Evolutionary conservation across 257 asterid genomes (phyloP).

Genomic region (Mitragyna speciosa): DNA sequence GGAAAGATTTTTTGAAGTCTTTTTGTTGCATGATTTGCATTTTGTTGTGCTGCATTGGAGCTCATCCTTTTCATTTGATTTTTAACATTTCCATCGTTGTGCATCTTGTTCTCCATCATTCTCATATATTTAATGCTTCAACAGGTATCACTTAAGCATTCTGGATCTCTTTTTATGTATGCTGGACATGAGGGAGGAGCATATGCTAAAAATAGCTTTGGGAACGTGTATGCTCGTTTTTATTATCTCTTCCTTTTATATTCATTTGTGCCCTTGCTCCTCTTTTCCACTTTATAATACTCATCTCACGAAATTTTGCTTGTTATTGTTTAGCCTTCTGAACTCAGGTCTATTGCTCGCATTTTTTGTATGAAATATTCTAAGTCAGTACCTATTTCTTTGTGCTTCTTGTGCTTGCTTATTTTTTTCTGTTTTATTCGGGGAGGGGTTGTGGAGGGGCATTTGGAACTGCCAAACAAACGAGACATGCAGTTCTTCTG

Average conservation of each 20-base stretch:
- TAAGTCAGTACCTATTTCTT: neutral
- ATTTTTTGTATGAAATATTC: neutral
- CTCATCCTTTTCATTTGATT: neutral
- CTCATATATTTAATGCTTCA: constrained; percentile 16
- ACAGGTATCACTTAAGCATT: constrained; percentile 95
- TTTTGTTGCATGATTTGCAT: constrained; percentile 15
- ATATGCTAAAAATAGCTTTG: constrained; percentile 94
- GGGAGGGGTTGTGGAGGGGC: neutral
- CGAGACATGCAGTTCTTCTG: too few species aligned
- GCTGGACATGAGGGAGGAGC: constrained; percentile 98
- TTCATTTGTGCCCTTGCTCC: constrained; percentile 5
- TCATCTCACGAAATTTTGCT: neutral
- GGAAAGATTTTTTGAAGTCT: constrained; percentile 13
- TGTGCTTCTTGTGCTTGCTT: neutral
- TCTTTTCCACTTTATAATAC: neutral
- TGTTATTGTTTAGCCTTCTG: neutral
- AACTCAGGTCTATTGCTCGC: neutral
- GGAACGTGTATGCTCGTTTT: constrained; percentile 65
- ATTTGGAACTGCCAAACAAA: neutral
- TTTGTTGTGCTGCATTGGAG: constrained; percentile 9
- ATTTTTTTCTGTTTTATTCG: neutral
- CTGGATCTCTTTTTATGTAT: constrained; percentile 99
- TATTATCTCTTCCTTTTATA: constrained; percentile 7
- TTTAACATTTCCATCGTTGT: neutral
- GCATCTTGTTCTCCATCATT: constrained; percentile 9